Evolutionary conservation across 768 basidiomycete species (phyloP).

Genomic region (Auricularia sp.): DNA sequence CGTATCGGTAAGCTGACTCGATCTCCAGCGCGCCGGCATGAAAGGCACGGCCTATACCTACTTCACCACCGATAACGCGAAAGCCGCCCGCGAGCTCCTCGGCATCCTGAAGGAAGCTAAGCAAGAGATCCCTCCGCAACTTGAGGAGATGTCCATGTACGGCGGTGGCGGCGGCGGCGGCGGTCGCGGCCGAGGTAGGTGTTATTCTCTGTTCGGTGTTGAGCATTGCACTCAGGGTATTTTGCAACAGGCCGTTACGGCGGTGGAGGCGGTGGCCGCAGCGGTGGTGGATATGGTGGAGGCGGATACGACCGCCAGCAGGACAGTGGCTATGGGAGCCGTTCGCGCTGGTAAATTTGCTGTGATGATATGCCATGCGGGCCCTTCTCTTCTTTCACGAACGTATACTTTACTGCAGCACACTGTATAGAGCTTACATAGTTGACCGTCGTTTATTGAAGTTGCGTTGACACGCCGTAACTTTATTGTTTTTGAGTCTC

Average conservation of each 20-base stretch:
- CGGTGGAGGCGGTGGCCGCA: conserved; percentile 29
- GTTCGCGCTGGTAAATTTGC: conserved; percentile 1
- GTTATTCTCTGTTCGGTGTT: neutral
- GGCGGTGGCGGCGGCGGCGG: conserved; percentile 73
- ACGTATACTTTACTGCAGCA: neutral
- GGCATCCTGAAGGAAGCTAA: conserved; percentile 82
- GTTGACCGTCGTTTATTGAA: neutral
- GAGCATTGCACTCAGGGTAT: conserved; percentile 1
- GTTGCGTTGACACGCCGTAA: neutral
- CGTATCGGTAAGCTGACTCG: conserved; percentile 12
- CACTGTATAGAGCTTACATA: neutral
- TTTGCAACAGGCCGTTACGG: conserved; percentile 48
- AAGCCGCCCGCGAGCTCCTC: conserved; percentile 86
- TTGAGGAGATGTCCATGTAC: conserved; percentile 88
- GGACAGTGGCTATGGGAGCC: conserved; percentile 6
- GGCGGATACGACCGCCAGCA: conserved; percentile 24
- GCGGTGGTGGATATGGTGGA: conserved; percentile 16
- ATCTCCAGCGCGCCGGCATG: conserved; percentile 70
- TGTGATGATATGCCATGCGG: neutral
- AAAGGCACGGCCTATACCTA: conserved; percentile 91
- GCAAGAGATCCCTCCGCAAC: conserved; percentile 72
- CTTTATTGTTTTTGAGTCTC: conserved; percentile 2
- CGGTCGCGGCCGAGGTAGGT: conserved; percentile 32
- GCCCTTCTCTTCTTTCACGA: neutral
- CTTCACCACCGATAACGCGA: conserved; percentile 94